Evolutionary conservation across 768 basidiomycete species (phyloP), one percentile per base, ranked within the genome.

Genomic region (Agrocybe praecox): DNA sequence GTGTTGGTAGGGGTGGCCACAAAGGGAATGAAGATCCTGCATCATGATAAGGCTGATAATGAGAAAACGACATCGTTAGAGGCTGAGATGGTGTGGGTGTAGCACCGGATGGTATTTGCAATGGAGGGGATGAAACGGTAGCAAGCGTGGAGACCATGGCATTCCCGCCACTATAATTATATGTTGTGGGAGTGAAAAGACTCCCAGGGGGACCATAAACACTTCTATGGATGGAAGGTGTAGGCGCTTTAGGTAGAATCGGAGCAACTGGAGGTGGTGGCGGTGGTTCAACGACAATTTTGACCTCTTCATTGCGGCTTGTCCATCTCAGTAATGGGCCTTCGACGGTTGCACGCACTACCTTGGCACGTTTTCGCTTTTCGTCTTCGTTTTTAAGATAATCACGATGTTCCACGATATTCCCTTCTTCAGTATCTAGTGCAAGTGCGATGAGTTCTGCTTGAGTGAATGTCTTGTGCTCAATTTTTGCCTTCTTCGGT

Each of bases 361-460:
- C 85, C 17, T 76, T 77, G 22, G 83, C 87, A 29, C 84, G 84
- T 65, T 82, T 85, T 8, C 92, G 84, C 62, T 90, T 92, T 71
- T 92, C 91, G 65, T 92, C 92, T 62, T 96, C 94, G 2, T 85
- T 71, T 49, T 79, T 82, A 24, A 95, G 83, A 65, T 94, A 95
- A 62, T 93, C 83, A 33, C 83, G 78, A 60, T 95, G 90, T 46
- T 92, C 87, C 6, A 79, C 78, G 19, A 88, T 85, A 67, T 96
- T 96, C 0, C 88, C 86, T 69, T 94, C 93, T 69, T 95, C 94
- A 51, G 87, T 92, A 63, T 94, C 90, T 17, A 95, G 81, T 0
- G 94, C 94, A 7, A 84, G 84, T 2, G 85, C 86, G 55, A 96
- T 89, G 8, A 95, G 81, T 63, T 95, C 90, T n/a, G 83, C 89